These are phyloP conservation scores for Hericium rajendrae DNA, from an alignment of 768 basidiomycete species.

Conservation along the genomic window DNA sequence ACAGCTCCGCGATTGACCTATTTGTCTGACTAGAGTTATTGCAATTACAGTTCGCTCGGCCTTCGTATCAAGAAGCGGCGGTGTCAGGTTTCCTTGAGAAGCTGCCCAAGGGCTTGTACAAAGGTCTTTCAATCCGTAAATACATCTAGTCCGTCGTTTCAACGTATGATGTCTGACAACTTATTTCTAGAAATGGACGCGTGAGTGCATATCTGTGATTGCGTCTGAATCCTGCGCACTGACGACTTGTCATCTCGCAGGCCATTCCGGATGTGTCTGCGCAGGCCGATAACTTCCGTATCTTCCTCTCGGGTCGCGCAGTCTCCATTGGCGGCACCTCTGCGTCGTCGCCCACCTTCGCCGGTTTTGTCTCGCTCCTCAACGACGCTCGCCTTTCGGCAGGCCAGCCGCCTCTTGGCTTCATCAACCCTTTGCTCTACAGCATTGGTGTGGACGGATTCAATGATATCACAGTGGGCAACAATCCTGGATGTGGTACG, in stretches of 20 bases:
- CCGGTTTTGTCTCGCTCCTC: constrained; percentile 31
- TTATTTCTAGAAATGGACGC: constrained; percentile 26
- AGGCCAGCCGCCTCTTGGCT: constrained; percentile 41
- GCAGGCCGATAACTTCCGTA: constrained; percentile 34
- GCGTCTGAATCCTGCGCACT: background rate
- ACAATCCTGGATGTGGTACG: constrained; percentile 54
- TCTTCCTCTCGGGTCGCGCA: constrained; percentile 29
- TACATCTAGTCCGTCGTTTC: constrained; percentile 15
- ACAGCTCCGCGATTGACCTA: background rate
- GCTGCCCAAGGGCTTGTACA: constrained; percentile 37
- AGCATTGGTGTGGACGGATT: constrained; percentile 28
- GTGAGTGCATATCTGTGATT: constrained; percentile 23
- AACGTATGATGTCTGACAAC: constrained; percentile 12
- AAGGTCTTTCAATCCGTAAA: constrained; percentile 53
- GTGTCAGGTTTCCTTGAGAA: constrained; percentile 32
- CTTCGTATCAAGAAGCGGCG: constrained; percentile 39
- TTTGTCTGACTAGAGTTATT: constrained; percentile 1
- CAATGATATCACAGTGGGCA: constrained; percentile 52
- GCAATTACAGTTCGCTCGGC: constrained; percentile 40
- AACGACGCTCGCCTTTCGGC: constrained; percentile 49
- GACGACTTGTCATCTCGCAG: constrained; percentile 18
- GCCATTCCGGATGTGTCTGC: constrained; percentile 55
- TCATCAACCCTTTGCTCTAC: constrained; percentile 59
- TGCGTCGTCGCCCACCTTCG: constrained; percentile 46
- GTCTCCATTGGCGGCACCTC: constrained; percentile 44